A percentile compares a stretch with the other conserved stretches of the same genome.
phyloP scores from a whole-genome alignment of 208 protist species.

The Sergeia podlipaevii region DNA sequence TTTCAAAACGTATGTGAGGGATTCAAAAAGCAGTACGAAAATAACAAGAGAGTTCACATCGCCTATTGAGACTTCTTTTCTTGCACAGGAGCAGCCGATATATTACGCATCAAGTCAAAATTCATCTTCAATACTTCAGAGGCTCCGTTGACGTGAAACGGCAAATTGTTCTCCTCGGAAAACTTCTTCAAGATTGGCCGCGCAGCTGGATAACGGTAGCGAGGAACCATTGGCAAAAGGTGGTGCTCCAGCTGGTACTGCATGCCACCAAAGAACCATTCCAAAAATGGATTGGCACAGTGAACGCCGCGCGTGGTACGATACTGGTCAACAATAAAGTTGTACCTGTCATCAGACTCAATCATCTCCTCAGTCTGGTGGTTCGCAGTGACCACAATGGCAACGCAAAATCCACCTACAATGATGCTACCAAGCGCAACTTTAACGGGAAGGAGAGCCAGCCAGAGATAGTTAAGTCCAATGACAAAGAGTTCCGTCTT shows the following conservation, averaged over 20 bases:
- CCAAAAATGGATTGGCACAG: slow-evolving; percentile 65
- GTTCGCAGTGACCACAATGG: slow-evolving; percentile 71
- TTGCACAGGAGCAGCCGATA: background rate
- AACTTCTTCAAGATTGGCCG: slow-evolving; percentile 68
- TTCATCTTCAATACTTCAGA: slow-evolving; percentile 62
- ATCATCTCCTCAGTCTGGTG: slow-evolving; percentile 84
- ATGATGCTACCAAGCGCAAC: slow-evolving; percentile 67
- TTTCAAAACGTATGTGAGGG: no score
- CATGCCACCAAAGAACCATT: slow-evolving; percentile 85
- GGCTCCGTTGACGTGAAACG: slow-evolving; percentile 66
- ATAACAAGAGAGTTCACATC: no score
- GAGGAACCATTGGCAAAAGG: slow-evolving; percentile 61
- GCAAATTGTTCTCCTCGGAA: slow-evolving; percentile 63
- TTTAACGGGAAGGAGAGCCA: slow-evolving; percentile 53
- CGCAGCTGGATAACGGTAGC: slow-evolving; percentile 65
- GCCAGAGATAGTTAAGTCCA: slow-evolving; percentile 67
- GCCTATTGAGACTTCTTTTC: no score
- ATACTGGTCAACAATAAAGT: slow-evolving; percentile 78
- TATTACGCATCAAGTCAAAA: slow-evolving; percentile 45
- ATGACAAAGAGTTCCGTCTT: slow-evolving; percentile 52
- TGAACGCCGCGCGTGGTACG: slow-evolving; percentile 66
- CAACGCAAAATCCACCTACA: slow-evolving; percentile 62
- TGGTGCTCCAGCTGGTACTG: slow-evolving; percentile 87
- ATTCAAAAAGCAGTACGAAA: no score
- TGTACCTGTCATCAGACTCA: slow-evolving; percentile 62